Evolutionary conservation across 2,329 filamentous ascomycete species (phyloP), one percentile per base, ranked within the genome.

Genomic region (Nothophaeocryptopus gaeumannii): DNA sequence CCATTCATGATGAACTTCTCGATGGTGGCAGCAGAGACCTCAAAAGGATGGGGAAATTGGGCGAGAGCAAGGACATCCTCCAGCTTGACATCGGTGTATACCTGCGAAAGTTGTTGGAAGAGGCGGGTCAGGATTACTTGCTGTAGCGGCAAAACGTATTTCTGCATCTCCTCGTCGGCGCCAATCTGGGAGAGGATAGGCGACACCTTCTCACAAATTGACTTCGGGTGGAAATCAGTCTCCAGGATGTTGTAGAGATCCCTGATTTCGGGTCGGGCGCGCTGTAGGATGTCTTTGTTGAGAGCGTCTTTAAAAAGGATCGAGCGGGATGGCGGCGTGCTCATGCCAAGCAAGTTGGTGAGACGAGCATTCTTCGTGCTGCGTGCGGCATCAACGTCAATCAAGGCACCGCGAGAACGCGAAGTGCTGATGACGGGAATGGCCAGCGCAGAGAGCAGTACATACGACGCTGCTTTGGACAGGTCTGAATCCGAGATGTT

Each of bases 1-100:
- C 93, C 93, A 73, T 99, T 99, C 93, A 99, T 99, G 79, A 99
- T 97, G 79, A 99, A 99, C 77, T 97, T 99, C 79, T 99, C 93
- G 60, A 99, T 95, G 55, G 89, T 95, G 59, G 86, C 84, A 46
- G 88, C 85, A 57, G 82, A 87, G 60, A 97, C 90, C 74, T 96
- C 87, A 81, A 95, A 97, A 36, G 93, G 89, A 69, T 95, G 91
- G 8, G 93, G 93, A 80, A 99, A 99, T 67, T 93, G 82, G 56
- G 93, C 93, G 47, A 99, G 86, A 65, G 88, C 85, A 70, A 96
- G 86, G 39, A 99, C 92, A 64, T 97, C 97, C 63, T 83, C 82
- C 54, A 99, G 81, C 70, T 97, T 90, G 49, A 99, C 92, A 39
- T 93, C 96, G 73, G 97, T 95, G 74, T 99, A 99, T 47, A 99